Evolutionary conservation across 306 rosid species (phyloP), one percentile per base, ranked within the genome.

Genomic region (Cucurbita moschata): DNA sequence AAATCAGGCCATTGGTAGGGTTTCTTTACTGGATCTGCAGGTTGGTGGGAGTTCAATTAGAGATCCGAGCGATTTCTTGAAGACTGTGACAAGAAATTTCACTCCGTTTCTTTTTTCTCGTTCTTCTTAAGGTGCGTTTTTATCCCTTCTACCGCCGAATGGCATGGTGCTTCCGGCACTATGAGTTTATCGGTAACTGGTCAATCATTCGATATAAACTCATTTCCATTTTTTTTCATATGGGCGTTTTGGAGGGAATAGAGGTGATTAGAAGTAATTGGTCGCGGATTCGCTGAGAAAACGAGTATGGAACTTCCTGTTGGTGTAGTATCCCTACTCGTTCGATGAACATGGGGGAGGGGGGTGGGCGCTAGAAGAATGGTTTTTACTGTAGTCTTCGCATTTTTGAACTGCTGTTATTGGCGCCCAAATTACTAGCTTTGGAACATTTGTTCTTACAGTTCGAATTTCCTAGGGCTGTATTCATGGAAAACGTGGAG

Each of bases 401-500:
- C 43, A 14, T 68, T 50, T 70, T 70, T 15, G 8, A 35, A 70
- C 30, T 70, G 10, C 30, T 70, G 10, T 7, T 18, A 14, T 1
- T 50, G 56, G 74, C 30, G 58, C 52, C 5, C 21, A 11, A 8
- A 47, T 47, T 26, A 69, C 46, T 69, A 50, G 16, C 74, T 4
- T 49, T 4, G 38, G 19, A 69, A 47, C 50, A 47, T 30, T 5
- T 49, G 57, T 69, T 50, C 74, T 50, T 35, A 50, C 19, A 15
- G 59, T 49, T 47, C 3, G 7, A 23, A 11, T 8, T 15, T 70
- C 16, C 72, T 78, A 75, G 88, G 86, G 80, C 78, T 77, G 75
- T 52, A 70, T 81, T 81, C 72, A 18, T 75, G 77, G 72, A 78
- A 49, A 86, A 75, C 70, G 83, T 79, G 91, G 93, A 86, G 59